phyloP scores from a whole-genome alignment of 75 land plant species.

The Gnetum montanum region DNA sequence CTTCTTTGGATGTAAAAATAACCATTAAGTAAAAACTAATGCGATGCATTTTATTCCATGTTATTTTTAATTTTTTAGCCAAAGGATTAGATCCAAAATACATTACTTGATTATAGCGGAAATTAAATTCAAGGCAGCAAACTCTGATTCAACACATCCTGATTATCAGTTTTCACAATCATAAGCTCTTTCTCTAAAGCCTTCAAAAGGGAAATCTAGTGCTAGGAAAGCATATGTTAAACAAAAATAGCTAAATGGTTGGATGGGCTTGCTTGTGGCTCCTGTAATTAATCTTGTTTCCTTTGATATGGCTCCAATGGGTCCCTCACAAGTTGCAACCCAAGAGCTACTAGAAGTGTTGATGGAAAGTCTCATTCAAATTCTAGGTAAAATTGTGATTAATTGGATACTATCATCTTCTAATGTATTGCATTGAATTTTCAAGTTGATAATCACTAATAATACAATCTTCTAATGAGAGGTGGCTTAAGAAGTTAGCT shows the following conservation, averaged over 20 bases:
- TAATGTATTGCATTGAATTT: not conserved
- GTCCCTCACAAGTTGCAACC: conserved; percentile 67
- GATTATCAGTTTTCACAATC: conserved; percentile 31
- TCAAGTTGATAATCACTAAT: not conserved
- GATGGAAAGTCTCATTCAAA: conserved; percentile 44
- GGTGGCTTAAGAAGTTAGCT: not conserved
- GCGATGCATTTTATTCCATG: too few species aligned
- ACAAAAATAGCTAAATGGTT: conserved; percentile 51
- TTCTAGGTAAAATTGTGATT: conserved; percentile 53
- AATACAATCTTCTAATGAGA: not conserved
- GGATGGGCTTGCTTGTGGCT: conserved; percentile 20
- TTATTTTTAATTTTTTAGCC: too few species aligned
- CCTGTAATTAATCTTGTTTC: conserved; percentile 57
- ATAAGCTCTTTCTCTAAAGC: conserved; percentile 16
- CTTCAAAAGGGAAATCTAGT: conserved; percentile 28
- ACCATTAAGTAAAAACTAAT: too few species aligned
- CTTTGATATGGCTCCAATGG: conserved; percentile 58
- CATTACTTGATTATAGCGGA: conserved; percentile 90
- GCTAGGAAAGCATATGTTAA: conserved; percentile 30
- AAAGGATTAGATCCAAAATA: conserved; percentile 80
- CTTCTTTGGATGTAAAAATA: too few species aligned
- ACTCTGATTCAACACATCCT: conserved; percentile 39
- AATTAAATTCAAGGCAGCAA: conserved; percentile 72
- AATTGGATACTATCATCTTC: not conserved
- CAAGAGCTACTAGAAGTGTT: conserved; percentile 72